These are phyloP conservation scores for Fraxinus baroniana DNA, from an alignment of 305 asterid species.

Conservation along the genomic window DNA sequence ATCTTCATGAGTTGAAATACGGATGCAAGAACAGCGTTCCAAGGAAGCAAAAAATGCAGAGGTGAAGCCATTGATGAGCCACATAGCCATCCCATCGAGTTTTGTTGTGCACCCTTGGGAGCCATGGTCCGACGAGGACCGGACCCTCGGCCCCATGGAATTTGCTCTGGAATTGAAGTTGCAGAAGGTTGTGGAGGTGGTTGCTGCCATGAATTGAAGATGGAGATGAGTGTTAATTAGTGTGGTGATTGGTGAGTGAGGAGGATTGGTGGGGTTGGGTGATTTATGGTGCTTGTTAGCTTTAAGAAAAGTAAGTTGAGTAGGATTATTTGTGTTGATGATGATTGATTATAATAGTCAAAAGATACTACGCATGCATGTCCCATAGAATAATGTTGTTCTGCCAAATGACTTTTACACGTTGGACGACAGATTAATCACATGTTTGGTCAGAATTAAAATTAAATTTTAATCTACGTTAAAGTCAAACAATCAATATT, in stretches of 20 bases:
- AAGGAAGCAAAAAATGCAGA: constrained; percentile 43
- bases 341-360: neutral
- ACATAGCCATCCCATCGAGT: constrained; percentile 44
- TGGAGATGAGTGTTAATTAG: neutral
- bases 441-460: no score
- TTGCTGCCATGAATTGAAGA: constrained; percentile 30
- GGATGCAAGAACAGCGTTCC: constrained; percentile 46
- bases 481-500: no score
- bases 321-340: neutral
- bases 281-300: neutral
- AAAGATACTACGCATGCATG: neutral
- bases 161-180: constrained; percentile 22
- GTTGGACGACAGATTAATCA: no score
- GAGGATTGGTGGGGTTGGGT: neutral
- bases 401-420: no score
- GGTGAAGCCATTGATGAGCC: constrained; percentile 43
- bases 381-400: neutral
- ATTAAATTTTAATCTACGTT: no score
- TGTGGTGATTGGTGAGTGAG: neutral
- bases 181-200: constrained; percentile 29
- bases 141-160: constrained; percentile 19
- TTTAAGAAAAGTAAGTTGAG: neutral
- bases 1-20: constrained; percentile 42
- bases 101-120: constrained; percentile 26
- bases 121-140: constrained; percentile 26